These are phyloP conservation scores for Metarhizium humberi DNA, from an alignment of 2,329 filamentous ascomycete genomes.

Conservation along the genomic window DNA sequence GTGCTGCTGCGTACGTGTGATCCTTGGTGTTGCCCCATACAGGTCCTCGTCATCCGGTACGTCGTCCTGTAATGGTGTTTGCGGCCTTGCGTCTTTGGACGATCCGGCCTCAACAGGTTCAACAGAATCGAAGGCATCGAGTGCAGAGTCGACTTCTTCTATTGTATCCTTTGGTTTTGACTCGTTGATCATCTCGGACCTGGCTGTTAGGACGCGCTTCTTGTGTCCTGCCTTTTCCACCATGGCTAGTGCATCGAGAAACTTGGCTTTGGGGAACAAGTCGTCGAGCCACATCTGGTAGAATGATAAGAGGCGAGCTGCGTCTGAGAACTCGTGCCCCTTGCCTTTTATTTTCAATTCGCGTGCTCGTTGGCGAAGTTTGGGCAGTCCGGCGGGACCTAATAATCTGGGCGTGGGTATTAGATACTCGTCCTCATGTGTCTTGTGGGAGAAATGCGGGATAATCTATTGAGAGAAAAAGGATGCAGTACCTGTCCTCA, in stretches of 20 bases:
- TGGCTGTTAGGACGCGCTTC: constrained; percentile 63
- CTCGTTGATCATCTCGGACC: constrained; percentile 79
- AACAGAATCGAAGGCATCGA: constrained; percentile 15
- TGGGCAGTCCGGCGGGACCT: constrained; percentile 74
- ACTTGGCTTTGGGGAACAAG: constrained; percentile 88
- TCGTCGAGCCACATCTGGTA: constrained; percentile 98
- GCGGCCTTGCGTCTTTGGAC: constrained; percentile 24
- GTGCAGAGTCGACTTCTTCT: constrained; percentile 20
- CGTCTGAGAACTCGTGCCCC: constrained; percentile 90
- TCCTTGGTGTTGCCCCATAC: constrained; percentile 43
- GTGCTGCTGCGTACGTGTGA: constrained; percentile 10
- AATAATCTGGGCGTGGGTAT: constrained; percentile 51
- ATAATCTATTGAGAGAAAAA: background rate
- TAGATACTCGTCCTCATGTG: background rate
- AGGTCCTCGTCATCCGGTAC: constrained; percentile 38
- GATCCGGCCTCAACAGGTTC: constrained; percentile 5
- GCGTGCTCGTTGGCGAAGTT: constrained; percentile 61
- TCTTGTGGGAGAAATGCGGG: background rate
- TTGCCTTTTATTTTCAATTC: constrained; percentile 81
- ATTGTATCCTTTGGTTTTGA: constrained; percentile 42
- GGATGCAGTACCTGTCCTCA: constrained; percentile 51
- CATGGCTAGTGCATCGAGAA: constrained; percentile 79
- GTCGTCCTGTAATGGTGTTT: constrained; percentile 14
- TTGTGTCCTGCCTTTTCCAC: constrained; percentile 91
- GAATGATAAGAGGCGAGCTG: constrained; percentile 70